Conservation (phyloP, 768 basidiomycete genomes). For the Myochromella boudieri region DNA sequence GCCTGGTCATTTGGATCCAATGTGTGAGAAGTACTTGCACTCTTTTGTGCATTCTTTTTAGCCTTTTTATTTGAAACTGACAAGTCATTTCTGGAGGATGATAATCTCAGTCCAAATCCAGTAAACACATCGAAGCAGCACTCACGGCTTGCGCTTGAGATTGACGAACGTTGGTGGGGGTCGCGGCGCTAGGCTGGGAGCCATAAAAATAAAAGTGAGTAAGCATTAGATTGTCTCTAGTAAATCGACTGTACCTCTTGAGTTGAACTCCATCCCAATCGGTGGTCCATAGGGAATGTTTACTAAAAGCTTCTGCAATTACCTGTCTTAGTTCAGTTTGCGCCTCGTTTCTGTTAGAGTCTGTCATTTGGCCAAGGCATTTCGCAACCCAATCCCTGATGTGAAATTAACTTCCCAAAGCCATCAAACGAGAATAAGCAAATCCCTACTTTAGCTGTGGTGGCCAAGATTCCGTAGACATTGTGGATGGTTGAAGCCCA, state of each 20-base stretch:
- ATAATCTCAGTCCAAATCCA: constrained; percentile 1
- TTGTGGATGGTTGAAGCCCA: constrained; percentile 31
- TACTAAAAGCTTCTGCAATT: constrained; percentile 89
- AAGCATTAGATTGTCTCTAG: constrained; percentile 6
- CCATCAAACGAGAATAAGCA: not conserved
- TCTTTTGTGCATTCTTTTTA: constrained; percentile 17
- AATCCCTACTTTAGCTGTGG: constrained; percentile 68
- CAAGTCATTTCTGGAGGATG: constrained; percentile 38
- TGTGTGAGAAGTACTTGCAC: constrained; percentile 19
- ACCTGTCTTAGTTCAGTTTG: constrained; percentile 95
- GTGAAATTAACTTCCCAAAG: constrained; percentile 15
- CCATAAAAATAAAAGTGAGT: constrained; percentile 8
- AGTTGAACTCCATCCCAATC: constrained; percentile 91
- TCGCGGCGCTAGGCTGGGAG: constrained; percentile 50
- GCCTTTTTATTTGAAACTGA: constrained; percentile 47
- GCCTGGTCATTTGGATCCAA: constrained; percentile 66
- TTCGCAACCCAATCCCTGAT: constrained; percentile 92
- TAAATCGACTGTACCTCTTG: constrained; percentile 58
- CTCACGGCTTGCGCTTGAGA: constrained; percentile 73
- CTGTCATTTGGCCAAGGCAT: constrained; percentile 89
- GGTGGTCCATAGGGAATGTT: constrained; percentile 86
- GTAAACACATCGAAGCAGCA: not conserved
- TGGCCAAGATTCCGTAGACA: constrained; percentile 83
- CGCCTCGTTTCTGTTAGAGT: constrained; percentile 82
- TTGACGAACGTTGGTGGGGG: constrained; percentile 45